Conservation (phyloP, 1,139 yeast genomes). For the Nakaseomyces nivariensis region DNA sequence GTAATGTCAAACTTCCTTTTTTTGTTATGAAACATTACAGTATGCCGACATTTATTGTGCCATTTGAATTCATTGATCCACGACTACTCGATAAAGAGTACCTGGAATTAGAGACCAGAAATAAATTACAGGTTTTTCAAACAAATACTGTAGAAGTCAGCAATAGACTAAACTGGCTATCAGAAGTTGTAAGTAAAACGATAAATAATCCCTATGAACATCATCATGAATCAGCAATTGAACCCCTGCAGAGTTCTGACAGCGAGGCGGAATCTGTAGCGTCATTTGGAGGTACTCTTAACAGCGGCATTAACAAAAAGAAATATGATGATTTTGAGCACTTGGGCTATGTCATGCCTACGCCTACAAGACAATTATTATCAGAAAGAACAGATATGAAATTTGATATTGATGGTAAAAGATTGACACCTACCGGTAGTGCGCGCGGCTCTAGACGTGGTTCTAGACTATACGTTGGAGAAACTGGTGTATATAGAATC, state of each 20-base stretch:
- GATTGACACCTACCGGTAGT: slow-evolving; percentile 14
- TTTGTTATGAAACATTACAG: slow-evolving; percentile 29
- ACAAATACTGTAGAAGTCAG: neutral
- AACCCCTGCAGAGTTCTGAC: slow-evolving; percentile 8
- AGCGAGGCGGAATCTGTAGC: slow-evolving; percentile 15
- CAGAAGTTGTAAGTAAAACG: slow-evolving; percentile 15
- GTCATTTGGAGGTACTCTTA: slow-evolving; percentile 20
- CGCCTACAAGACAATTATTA: slow-evolving; percentile 18
- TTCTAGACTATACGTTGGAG: slow-evolving; percentile 23
- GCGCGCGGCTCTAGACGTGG: slow-evolving; percentile 24
- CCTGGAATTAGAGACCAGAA: neutral
- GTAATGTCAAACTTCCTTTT: slow-evolving; percentile 29
- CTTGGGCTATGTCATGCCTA: slow-evolving; percentile 25
- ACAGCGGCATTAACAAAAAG: slow-evolving; percentile 19
- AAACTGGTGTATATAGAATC: slow-evolving; percentile 28
- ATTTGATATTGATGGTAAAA: slow-evolving; percentile 13
- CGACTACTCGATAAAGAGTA: slow-evolving; percentile 14
- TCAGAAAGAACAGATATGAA: slow-evolving; percentile 7
- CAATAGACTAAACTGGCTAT: slow-evolving; percentile 12
- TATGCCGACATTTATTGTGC: slow-evolving; percentile 30
- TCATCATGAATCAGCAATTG: slow-evolving; percentile 3
- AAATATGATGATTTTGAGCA: slow-evolving; percentile 20
- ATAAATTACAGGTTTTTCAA: neutral
- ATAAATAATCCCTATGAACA: slow-evolving; percentile 19
- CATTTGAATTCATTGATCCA: slow-evolving; percentile 28